Evolutionary conservation across 2,329 filamentous ascomycete genomes (phyloP).

Genomic region (Periconia sp.): DNA sequence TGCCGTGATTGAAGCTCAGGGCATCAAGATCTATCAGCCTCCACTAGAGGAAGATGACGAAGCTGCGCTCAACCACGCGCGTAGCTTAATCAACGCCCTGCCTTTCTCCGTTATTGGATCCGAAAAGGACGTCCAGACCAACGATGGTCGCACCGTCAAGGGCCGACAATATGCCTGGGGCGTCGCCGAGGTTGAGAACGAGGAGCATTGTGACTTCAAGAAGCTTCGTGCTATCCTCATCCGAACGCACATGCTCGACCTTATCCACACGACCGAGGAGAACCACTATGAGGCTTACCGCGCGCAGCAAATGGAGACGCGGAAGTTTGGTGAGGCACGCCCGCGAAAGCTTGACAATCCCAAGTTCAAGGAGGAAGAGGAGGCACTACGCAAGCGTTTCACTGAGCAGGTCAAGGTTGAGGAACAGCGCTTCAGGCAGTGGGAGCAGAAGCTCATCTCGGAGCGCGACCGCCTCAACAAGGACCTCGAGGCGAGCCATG

Average conservation of each 20-base stretch:
- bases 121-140: constrained; percentile 98
- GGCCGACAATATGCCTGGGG: constrained; percentile 99
- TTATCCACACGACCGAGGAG: constrained; percentile 99
- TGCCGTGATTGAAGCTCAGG: constrained; percentile 94
- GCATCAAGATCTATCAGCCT: constrained; percentile 99
- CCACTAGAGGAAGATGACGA: constrained; percentile 98
- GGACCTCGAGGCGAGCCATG: constrained; percentile 97
- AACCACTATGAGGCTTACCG: constrained; percentile 99
- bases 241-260: constrained; percentile 98
- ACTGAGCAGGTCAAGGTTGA: constrained; percentile 99
- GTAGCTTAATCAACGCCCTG: constrained; percentile 94
- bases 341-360: constrained; percentile 99
- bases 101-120: constrained; percentile 98
- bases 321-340: constrained; percentile 97
- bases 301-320: constrained; percentile 98
- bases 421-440: constrained; percentile 98
- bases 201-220: constrained; percentile 99
- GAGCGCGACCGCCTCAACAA: constrained; percentile 99
- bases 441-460: constrained; percentile 99
- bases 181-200: constrained; percentile 99
- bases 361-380: constrained; percentile 99
- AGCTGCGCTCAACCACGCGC: constrained; percentile 91
- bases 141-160: constrained; percentile 96
- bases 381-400: constrained; percentile 97
- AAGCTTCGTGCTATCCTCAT: constrained; percentile 99